These are phyloP conservation scores for Apiotrichum gracile DNA, from an alignment of 1,284 basidiomycete genomes.

Conservation along the genomic window DNA sequence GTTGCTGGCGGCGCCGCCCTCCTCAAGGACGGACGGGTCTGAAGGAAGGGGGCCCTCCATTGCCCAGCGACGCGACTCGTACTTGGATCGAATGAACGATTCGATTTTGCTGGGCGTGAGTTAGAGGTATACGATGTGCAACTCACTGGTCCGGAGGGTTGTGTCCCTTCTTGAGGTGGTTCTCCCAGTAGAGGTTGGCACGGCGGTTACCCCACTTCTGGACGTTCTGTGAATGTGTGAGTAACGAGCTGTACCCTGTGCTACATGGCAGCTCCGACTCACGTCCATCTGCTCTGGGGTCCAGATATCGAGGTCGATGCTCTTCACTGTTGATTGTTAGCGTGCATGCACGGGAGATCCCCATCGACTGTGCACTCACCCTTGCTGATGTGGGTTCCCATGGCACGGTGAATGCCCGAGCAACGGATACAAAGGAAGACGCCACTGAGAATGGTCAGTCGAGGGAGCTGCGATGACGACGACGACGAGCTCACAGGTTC, in stretches of 20 bases:
- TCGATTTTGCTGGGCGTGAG: conserved; percentile 77
- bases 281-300: conserved; percentile 96
- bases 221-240: conserved; percentile 52
- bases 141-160: conserved; percentile 89
- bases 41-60: conserved; percentile 74
- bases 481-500: conserved; percentile 65
- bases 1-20: conserved; percentile 30
- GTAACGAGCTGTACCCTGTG: neutral
- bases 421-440: conserved; percentile 94
- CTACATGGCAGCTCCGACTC: conserved; percentile 31
- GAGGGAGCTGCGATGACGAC: neutral
- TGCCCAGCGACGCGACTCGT: conserved; percentile 89
- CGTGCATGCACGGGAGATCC: neutral
- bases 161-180: conserved; percentile 87
- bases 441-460: conserved; percentile 54
- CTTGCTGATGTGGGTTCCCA: conserved; percentile 96
- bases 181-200: conserved; percentile 96
- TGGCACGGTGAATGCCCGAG: conserved; percentile 94
- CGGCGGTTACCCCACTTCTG: conserved; percentile 91
- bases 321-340: conserved; percentile 62
- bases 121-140: neutral
- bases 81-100: conserved; percentile 95
- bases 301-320: conserved; percentile 96
- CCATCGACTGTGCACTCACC: conserved; percentile 32
- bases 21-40: conserved; percentile 75